phyloP scores from a whole-genome alignment of 1,139 yeast genomes.

The Geotrichum candidum region DNA sequence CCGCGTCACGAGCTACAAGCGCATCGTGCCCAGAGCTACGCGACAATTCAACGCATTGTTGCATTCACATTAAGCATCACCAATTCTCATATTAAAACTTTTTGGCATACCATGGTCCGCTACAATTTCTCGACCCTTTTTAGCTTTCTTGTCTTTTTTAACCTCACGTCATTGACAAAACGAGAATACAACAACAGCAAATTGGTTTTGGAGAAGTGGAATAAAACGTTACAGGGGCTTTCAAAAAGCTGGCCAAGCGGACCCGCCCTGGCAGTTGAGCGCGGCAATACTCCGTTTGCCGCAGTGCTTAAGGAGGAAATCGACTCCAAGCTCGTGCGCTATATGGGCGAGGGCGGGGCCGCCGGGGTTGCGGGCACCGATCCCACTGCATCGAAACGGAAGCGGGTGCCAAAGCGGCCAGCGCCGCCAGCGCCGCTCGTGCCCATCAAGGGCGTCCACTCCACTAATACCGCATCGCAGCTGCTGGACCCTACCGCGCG shows the following conservation, averaged over 20 bases:
- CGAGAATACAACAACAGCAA: slow-evolving; percentile 29
- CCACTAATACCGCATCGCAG: background rate
- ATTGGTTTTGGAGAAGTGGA: slow-evolving; percentile 32
- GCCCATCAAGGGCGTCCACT: background rate
- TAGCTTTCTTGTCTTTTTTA: slow-evolving; percentile 32
- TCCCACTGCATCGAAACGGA: background rate
- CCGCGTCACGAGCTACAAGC: slow-evolving; percentile 19
- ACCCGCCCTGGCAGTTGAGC: slow-evolving; percentile 33
- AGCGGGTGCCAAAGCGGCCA: background rate
- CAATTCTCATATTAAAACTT: slow-evolving; percentile 36
- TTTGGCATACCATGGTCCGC: slow-evolving; percentile 34
- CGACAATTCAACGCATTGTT: slow-evolving; percentile 30
- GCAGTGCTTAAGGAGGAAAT: slow-evolving; percentile 20
- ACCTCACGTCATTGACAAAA: slow-evolving; percentile 30
- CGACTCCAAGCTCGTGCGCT: background rate
- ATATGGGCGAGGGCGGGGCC: background rate
- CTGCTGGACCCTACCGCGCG: background rate
- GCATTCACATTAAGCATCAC: slow-evolving; percentile 33
- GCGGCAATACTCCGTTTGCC: slow-evolving; percentile 34
- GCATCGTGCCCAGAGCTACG: slow-evolving; percentile 29
- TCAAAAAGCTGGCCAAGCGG: slow-evolving; percentile 36
- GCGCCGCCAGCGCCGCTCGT: background rate
- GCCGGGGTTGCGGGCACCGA: background rate
- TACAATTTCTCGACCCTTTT: slow-evolving; percentile 33
- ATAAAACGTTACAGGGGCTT: slow-evolving; percentile 27